Base-by-base conservation (phyloP, 2,329 filamentous ascomycete species). In the Talaromyces rugulosus region DNA sequence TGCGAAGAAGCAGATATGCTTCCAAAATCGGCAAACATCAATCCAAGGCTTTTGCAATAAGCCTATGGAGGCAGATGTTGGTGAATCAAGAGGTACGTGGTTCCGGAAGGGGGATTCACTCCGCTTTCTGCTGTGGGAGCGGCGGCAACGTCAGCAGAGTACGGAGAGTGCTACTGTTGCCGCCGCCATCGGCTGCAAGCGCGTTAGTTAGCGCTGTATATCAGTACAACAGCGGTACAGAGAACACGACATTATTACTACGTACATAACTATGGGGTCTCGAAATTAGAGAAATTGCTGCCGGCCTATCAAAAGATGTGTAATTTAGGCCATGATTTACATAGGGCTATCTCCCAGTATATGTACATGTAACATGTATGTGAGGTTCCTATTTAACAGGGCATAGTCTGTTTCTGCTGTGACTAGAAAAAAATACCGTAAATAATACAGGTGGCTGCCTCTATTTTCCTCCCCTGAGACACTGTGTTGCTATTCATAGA, bases 1-100 rank as follows among this genome's bases (percentile, higher is more conserved):
- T 69, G 68, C 69, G 68, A 67, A 68, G 65, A 66, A 71, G 60
- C 65, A 62, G 65, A 66, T 60, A 60, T 62, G 63, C 56, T 64
- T 58, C 68, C 59, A 67, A 51, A 30, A 40, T 23, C 36, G 16
- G 31, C 33, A 33, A 58, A 40, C 62, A 61, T 60, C 55, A 58
- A 50, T 44, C 56, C 54, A 53, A 31, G 28, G 40, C 40, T 31
- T 33, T 18, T 60, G 44, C 42, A 33, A 57, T 33, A 42, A n/a
- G 57, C 31, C 34, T 12, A 53, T 27, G 44, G 54, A 52, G 12
- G 33, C 23, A 8, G 56, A 27, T 54, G 47, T 42, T 47, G 60
- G 47, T 50, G 51, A 56, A 6, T 16, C 44, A n/a, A 27, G 42
- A n/a, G 18, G 23, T 58, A 58, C 16, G 56, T 52, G 56, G 44